Conservation (phyloP, 78 protist species). For the Dictyostelium purpureum region DNA sequence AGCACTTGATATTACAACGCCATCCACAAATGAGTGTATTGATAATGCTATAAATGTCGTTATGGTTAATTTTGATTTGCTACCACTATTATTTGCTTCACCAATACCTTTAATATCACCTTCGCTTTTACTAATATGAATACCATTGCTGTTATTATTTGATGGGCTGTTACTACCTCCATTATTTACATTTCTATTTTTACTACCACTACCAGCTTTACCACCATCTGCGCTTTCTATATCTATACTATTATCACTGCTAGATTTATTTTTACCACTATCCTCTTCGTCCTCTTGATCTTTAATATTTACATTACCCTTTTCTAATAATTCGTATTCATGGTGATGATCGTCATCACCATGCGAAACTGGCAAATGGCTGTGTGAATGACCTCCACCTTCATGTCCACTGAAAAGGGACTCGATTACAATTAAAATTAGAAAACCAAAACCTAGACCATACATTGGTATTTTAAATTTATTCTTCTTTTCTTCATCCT, state of each 20-base stretch:
- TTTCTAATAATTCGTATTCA: background rate
- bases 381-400: constrained; percentile 52
- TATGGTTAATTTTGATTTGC: constrained; percentile 28
- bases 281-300: background rate
- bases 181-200: background rate
- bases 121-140: background rate
- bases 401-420: background rate
- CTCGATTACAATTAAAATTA: constrained; percentile 30
- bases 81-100: background rate
- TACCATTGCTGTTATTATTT: background rate
- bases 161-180: background rate
- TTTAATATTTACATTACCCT: background rate
- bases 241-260: background rate
- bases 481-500: background rate
- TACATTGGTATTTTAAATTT: constrained; percentile 43
- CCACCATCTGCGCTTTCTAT: background rate
- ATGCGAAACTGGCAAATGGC: background rate
- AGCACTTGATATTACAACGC: constrained; percentile 65
- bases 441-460: constrained; percentile 50
- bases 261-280: background rate
- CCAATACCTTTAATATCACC: background rate
- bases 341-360: background rate
- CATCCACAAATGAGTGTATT: constrained; percentile 74
- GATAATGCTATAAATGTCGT: constrained; percentile 67
- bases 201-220: background rate